Conservation (phyloP, 139 green algal genomes). For the Micromonas pusilla region DNA sequence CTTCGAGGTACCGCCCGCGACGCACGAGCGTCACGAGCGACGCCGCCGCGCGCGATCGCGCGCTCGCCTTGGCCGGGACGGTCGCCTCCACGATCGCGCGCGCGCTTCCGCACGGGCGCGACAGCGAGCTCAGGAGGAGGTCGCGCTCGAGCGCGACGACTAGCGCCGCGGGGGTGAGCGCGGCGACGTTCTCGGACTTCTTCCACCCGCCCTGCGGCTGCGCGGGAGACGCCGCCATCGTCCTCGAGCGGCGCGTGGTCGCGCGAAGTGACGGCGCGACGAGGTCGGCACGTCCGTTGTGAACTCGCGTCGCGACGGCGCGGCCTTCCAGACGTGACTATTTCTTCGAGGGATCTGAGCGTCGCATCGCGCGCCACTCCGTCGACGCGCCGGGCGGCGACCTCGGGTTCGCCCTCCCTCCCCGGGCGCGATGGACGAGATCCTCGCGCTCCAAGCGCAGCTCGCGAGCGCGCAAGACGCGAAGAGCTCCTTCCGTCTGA, state of each 20-base stretch:
- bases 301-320: no score
- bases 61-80: background rate
- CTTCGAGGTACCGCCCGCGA: background rate
- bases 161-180: background rate
- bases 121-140: background rate
- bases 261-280: no score
- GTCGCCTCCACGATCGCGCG: background rate
- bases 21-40: background rate
- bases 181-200: background rate
- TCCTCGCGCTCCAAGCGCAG: slow-evolving; percentile 13
- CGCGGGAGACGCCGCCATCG: no score
- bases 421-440: slow-evolving; percentile 20
- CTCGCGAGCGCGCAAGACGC: slow-evolving; percentile 32
- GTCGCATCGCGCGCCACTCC: no score
- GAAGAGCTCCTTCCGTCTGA: slow-evolving; percentile 30
- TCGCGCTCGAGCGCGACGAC: background rate
- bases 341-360: no score
- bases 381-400: no score
- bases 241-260: no score
- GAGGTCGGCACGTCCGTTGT: no score
- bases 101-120: no score
- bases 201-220: background rate
- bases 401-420: no score
- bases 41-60: no score
- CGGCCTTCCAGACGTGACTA: no score